Conservation (phyloP, 129 eudicot species). For the Centrapalus pauciflorus region DNA sequence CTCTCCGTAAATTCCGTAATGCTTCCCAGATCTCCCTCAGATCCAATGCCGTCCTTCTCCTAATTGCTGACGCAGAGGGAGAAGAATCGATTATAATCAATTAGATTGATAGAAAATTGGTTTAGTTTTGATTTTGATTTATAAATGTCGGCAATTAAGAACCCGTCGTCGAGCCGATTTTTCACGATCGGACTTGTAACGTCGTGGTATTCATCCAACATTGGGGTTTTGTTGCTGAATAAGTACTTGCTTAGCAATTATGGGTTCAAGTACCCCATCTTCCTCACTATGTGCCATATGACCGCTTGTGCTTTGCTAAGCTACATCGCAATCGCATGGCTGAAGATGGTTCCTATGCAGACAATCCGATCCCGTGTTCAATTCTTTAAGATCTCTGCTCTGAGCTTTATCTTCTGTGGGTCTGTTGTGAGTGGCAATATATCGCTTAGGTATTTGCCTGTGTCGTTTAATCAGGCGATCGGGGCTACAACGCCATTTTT, state of each 20-base stretch:
- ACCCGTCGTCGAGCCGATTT: constrained; percentile 35
- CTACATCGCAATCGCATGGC: constrained; percentile 73
- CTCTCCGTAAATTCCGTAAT: constrained; percentile 13
- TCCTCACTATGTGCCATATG: constrained; percentile 89
- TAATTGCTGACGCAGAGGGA: background rate
- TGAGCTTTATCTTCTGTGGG: constrained; percentile 66
- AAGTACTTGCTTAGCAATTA: constrained; percentile 71
- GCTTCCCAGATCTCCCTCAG: constrained; percentile 33
- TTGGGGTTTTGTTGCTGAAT: constrained; percentile 69
- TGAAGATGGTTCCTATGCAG: constrained; percentile 88
- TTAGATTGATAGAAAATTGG: background rate
- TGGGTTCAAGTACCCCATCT: constrained; percentile 80
- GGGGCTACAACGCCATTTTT: constrained; percentile 94
- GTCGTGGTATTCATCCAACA: constrained; percentile 88
- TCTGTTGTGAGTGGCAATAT: constrained; percentile 93
- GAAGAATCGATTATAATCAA: background rate
- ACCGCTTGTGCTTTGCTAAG: constrained; percentile 78
- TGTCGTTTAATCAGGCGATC: constrained; percentile 86
- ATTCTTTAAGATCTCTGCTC: constrained; percentile 60
- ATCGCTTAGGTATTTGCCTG: constrained; percentile 76
- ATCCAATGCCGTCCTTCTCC: constrained; percentile 1
- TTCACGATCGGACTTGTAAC: constrained; percentile 69
- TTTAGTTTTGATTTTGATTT: constrained; percentile 1
- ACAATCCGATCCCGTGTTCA: constrained; percentile 61
- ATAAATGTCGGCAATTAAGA: constrained; percentile 46